Evolutionary conservation across 352 stramenopile species (phyloP).

Genomic region (Ochromonadaceae sp.): DNA sequence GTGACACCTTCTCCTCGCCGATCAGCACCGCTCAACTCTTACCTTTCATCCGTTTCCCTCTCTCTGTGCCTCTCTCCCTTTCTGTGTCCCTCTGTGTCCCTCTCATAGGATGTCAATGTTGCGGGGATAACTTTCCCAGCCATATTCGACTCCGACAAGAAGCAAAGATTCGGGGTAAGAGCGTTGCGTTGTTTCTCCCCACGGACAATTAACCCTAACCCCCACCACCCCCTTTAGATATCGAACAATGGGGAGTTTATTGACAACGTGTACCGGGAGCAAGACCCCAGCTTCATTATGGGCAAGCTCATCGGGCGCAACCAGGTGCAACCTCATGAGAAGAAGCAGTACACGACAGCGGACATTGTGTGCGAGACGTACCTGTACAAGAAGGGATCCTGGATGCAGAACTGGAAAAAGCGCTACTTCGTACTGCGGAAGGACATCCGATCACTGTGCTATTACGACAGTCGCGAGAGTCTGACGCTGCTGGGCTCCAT

Average conservation of each 20-base stretch:
- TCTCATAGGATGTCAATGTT: too few relatives aligned
- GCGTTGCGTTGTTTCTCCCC: too few relatives aligned
- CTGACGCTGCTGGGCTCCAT: slow-evolving; percentile 14
- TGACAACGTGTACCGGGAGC: slow-evolving; percentile 3
- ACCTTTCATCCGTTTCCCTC: too few relatives aligned
- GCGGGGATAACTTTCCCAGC: too few relatives aligned
- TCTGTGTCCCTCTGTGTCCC: too few relatives aligned
- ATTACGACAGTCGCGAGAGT: slow-evolving; percentile 8
- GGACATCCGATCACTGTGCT: slow-evolving; percentile 17
- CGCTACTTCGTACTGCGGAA: slow-evolving; percentile 18
- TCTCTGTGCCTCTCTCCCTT: too few relatives aligned
- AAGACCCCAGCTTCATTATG: neutral
- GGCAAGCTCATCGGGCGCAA: slow-evolving; percentile 8
- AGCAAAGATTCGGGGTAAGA: too few relatives aligned
- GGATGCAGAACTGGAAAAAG: slow-evolving; percentile 15
- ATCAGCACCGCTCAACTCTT: too few relatives aligned
- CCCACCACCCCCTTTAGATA: too few relatives aligned
- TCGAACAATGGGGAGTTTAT: slow-evolving; percentile 13
- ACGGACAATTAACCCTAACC: too few relatives aligned
- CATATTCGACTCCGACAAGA: too few relatives aligned
- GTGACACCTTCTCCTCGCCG: too few relatives aligned
- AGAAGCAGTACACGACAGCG: neutral
- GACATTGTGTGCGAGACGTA: slow-evolving; percentile 15
- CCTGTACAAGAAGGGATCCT: slow-evolving; percentile 12
- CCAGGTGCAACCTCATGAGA: neutral